Evolutionary conservation across 345 rosid genomes (phyloP), one percentile per base, ranked within the genome.

Genomic region (Laguncularia racemosa): DNA sequence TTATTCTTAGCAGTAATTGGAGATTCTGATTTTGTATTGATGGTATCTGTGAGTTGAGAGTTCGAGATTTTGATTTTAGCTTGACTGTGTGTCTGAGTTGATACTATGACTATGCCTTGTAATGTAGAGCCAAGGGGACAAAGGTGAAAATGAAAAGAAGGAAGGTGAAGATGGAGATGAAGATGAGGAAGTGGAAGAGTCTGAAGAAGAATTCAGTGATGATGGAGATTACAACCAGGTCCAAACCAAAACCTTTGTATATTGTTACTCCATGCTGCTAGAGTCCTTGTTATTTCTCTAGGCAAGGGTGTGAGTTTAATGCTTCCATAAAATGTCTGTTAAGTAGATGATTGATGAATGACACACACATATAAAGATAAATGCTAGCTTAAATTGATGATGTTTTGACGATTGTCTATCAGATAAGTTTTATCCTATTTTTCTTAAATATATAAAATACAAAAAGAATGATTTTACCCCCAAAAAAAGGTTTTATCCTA

Each of bases 191-290:
- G 78, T 64, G 15, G 81, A 62, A 16, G 66, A 67, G 20, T 73
- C 60, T 56, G 77, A 63, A 14, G 73, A 59, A 49, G 80, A 72
- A n/a, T 60, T 46, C 59, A 77, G 82, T 58, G 84, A 79, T 52
- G 78, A 72, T 53, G 82, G 70, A 47, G 79, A 81, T 53, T 81
- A 80, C 64, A 65, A 76, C 56, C 76, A 76, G 84, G 84, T 80
- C 61, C 23, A 9, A 15, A 20, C 16, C n/a, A 44, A 54, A 60
- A 40, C 28, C 16, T 40, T 45, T 18, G 38, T 17, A 59, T 49
- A 48, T 50, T 1, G 7, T 50, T 33, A 1, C 12, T 46, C 18
- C 50, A 33, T 33, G 21, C 46, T 26, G 14, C n/a, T 33, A 33
- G 20, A n/a, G 9, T 33, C 40, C 40, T 33, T 33, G 10, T 33